Evolutionary conservation across 2,329 filamentous ascomycete genomes (phyloP), one percentile per base, ranked within the genome.

Genomic region (Fusarium sp.): DNA sequence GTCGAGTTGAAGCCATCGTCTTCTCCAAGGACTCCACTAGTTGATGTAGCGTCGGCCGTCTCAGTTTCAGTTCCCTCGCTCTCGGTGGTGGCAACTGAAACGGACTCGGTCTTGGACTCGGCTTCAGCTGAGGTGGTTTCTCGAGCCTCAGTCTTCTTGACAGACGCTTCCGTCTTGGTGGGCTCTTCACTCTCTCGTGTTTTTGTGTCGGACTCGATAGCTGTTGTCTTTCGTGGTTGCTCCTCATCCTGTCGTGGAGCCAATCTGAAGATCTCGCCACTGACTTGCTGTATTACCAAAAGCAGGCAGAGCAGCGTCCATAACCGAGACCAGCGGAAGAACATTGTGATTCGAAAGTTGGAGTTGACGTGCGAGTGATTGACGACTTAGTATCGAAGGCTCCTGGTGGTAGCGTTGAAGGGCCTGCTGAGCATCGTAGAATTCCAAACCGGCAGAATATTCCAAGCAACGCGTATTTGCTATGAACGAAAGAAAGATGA

Each of bases 271-370:
- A 74, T 79, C 46, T 82, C 80, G 12, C 83, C 83, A 24, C 77
- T 74, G 22, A 79, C 81, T 55, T 82, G 70, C 49, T 87, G 82
- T 27, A 85, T 74, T 46, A 79, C 78, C 46, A 86, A 56, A 5
- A 82, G 58, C 24, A 87, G 75, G 73, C 81, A 83, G 64, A 87
- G 73, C 51, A 86, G 71, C 38, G 80, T 80, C 80, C 80, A 83
- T 49, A 83, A 63, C 56, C 79, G 80, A 63, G 75, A 66, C 69
- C 81, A 77, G 66, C 75, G 81, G 27, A 74, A 71, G 60, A 81
- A 69, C 85, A 85, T 86, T 58, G 46, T 77, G 57, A 35, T 57
- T 69, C 8, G 61, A 56, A 58, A 46, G n/a, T 20, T 61, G n/a
- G 33, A 59, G 53, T 31, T 62, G 44, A 40, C 61, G 56, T 65